Percentiles rank a stretch among this genome's conserved stretches.
Conservation (phyloP, 1,139 yeast genomes). For the Kluyveromyces sp. region DNA sequence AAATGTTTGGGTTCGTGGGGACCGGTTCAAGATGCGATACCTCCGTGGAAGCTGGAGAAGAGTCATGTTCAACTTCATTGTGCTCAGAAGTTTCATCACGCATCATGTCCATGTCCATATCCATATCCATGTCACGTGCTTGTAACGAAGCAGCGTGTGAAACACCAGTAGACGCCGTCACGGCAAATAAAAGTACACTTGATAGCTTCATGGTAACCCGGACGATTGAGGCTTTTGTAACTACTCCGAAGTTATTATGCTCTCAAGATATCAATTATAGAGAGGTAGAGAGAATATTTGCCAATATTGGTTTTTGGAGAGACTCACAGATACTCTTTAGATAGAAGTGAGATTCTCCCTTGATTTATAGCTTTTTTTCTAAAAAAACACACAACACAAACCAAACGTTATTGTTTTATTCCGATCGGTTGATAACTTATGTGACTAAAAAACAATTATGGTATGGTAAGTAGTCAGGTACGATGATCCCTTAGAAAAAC, state of each 20-base stretch:
- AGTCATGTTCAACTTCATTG: background rate
- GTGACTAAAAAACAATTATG: too few relatives aligned
- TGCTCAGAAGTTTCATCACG: background rate
- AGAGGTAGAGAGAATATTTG: too few relatives aligned
- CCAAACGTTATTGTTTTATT: too few relatives aligned
- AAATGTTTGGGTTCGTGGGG: conserved; percentile 44
- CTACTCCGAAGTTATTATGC: too few relatives aligned
- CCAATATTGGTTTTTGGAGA: too few relatives aligned
- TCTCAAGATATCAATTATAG: background rate
- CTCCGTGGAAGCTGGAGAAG: background rate
- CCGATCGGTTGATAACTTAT: too few relatives aligned
- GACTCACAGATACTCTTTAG: too few relatives aligned
- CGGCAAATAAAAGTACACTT: background rate
- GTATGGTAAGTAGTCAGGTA: too few relatives aligned
- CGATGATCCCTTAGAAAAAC: too few relatives aligned
- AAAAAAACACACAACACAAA: too few relatives aligned
- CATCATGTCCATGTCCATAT: conserved; percentile 5
- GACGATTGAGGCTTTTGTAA: background rate
- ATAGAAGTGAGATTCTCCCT: too few relatives aligned
- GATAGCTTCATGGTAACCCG: background rate
- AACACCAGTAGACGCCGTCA: background rate
- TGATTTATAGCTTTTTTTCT: too few relatives aligned
- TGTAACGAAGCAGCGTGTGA: background rate
- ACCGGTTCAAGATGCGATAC: conserved; percentile 20
- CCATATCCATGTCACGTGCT: conserved; percentile 12